phyloP scores from a whole-genome alignment of 2,329 filamentous ascomycete species.

The Xenosphaeropsis pyriputrescens region DNA sequence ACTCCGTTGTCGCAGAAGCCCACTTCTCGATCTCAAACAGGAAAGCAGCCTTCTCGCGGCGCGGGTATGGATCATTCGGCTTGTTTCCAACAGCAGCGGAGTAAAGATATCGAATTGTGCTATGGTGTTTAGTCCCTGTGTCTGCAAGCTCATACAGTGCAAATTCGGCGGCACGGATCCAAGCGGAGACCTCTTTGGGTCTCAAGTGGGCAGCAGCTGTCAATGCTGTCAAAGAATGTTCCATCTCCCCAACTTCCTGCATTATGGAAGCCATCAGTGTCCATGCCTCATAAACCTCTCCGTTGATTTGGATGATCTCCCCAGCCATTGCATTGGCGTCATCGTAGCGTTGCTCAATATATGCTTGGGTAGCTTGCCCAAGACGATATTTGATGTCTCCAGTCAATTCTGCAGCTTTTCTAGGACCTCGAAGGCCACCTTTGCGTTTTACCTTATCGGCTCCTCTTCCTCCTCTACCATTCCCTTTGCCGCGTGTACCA shows the following conservation, averaged over 20 bases:
- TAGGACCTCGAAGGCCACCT: constrained; percentile 19
- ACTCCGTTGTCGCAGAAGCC: constrained; percentile 38
- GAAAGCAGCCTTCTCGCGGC: constrained; percentile 43
- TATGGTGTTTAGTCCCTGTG: constrained; percentile 27
- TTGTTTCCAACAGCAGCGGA: constrained; percentile 44
- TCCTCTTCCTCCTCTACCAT: constrained; percentile 1
- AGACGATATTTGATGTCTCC: constrained; percentile 57
- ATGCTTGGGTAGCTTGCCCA: constrained; percentile 51
- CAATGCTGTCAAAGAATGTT: constrained; percentile 42
- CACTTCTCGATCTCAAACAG: constrained; percentile 39
- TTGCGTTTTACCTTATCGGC: not conserved
- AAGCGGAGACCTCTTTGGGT: constrained; percentile 42
- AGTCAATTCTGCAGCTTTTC: constrained; percentile 50
- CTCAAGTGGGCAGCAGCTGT: constrained; percentile 47
- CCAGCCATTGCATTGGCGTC: constrained; percentile 41
- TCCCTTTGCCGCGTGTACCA: constrained; percentile 2
- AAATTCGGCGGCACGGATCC: constrained; percentile 42
- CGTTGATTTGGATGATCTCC: constrained; percentile 54
- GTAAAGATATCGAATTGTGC: constrained; percentile 42
- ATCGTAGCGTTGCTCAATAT: constrained; percentile 44
- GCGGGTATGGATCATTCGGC: constrained; percentile 33
- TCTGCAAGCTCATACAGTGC: constrained; percentile 35
- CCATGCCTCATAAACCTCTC: constrained; percentile 53
- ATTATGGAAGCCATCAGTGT: constrained; percentile 45
- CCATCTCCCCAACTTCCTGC: constrained; percentile 39